Evolutionary conservation across 257 asterid species (phyloP).

Genomic region (Forsythia viridissima): DNA sequence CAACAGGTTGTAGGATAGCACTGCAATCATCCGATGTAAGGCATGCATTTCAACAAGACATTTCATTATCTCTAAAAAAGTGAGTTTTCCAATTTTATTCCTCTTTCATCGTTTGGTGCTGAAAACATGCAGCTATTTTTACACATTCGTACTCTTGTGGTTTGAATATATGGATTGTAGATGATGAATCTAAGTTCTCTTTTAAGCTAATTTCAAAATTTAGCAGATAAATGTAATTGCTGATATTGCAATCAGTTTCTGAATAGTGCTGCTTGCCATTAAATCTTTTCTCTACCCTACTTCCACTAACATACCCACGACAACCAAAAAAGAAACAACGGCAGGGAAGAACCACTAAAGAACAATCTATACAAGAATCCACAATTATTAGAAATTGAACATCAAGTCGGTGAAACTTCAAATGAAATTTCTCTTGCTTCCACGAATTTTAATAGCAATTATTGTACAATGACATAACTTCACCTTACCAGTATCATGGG

Average conservation of each 20-base stretch:
- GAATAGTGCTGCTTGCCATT: not conserved
- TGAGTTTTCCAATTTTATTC: not conserved
- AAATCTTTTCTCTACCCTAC: not conserved
- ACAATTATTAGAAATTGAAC: conserved; percentile 5
- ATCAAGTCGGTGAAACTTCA: not conserved
- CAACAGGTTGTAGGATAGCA: not conserved
- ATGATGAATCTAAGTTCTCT: not conserved
- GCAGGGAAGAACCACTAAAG: not conserved
- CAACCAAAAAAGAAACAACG: conserved; percentile 6
- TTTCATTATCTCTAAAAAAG: not conserved
- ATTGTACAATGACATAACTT: conserved; percentile 7
- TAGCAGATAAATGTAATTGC: not conserved
- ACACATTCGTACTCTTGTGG: not conserved
- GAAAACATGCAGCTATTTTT: not conserved
- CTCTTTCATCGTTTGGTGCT: not conserved
- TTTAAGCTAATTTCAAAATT: not conserved
- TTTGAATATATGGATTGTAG: not conserved
- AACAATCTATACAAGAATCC: not conserved
- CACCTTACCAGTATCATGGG: conserved; percentile 75
- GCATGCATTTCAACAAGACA: not conserved
- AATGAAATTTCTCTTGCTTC: conserved; percentile 13
- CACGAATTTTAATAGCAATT: not conserved
- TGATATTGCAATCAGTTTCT: not conserved
- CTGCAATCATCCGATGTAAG: not conserved
- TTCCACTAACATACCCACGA: not conserved